Conservation (phyloP, 352 stramenopile genomes). For the Globisporangium spinosum region DNA sequence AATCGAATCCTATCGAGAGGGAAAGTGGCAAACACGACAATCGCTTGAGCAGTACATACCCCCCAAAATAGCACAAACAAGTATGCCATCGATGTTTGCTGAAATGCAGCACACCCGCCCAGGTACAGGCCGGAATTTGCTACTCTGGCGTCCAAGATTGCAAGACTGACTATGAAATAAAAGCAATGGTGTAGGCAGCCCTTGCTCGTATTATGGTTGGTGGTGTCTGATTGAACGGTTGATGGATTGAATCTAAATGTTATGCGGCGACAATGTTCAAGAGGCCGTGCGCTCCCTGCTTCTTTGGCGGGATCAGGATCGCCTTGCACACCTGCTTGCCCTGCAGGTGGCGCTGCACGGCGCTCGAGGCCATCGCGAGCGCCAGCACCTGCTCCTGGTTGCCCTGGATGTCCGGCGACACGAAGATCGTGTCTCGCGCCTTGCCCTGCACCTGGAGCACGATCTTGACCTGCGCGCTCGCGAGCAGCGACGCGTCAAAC, state of each 20-base stretch:
- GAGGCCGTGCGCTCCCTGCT: constrained; percentile 66
- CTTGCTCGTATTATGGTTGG: not conserved
- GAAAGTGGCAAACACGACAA: not conserved
- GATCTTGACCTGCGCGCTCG: constrained; percentile 72
- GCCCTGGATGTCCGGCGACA: constrained; percentile 40
- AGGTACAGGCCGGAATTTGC: not conserved
- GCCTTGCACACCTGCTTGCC: constrained; percentile 64
- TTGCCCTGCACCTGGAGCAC: constrained; percentile 82
- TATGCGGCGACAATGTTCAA: constrained; percentile 75
- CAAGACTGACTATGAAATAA: not conserved
- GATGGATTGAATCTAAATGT: not conserved
- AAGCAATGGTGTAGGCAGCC: not conserved
- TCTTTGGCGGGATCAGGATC: constrained; percentile 80
- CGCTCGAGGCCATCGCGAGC: constrained; percentile 48
- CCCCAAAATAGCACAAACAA: too few species aligned
- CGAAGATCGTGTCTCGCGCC: constrained; percentile 64
- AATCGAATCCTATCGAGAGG: not conserved
- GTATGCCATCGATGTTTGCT: too few species aligned
- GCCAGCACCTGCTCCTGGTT: constrained; percentile 63
- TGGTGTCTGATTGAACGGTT: not conserved
- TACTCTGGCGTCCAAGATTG: not conserved
- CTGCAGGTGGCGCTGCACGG: constrained; percentile 66
- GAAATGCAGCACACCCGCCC: not conserved
- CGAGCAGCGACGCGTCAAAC: constrained; percentile 54
- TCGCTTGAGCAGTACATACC: too few species aligned